Conservation (phyloP, 2,329 filamentous ascomycete species). For the Pestalotiopsis sp. region DNA sequence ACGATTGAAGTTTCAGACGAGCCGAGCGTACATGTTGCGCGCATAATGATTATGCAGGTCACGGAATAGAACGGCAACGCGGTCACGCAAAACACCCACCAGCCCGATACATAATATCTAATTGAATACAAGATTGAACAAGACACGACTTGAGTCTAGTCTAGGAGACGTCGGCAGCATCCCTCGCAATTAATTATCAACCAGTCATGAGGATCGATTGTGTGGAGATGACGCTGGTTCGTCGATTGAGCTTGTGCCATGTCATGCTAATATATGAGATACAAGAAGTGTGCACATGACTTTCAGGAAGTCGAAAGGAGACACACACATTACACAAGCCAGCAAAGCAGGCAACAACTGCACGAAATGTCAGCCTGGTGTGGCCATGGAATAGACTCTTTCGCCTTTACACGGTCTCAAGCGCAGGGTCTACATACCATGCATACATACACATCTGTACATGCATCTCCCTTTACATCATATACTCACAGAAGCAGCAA, state of each 20-base stretch:
- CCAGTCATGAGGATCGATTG: not conserved
- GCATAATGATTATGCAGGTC: not conserved
- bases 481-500: not conserved
- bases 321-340: not conserved
- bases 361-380: no score
- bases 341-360: no score
- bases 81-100: not conserved
- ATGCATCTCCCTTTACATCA: not conserved
- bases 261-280: not conserved
- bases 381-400: no score
- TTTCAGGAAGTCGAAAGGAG: not conserved
- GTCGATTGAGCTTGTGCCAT: not conserved
- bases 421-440: no score
- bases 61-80: not conserved
- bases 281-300: not conserved
- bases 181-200: not conserved
- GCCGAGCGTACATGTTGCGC: not conserved
- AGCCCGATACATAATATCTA: not conserved
- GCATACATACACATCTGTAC: no score
- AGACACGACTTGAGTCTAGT: not conserved
- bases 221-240: not conserved
- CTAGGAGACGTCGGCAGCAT: not conserved
- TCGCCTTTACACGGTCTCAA: no score
- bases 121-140: not conserved
- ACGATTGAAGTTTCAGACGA: not conserved